Evolutionary conservation across 106 monocot species (phyloP).

Genomic region (Amphibolis antarctica): DNA sequence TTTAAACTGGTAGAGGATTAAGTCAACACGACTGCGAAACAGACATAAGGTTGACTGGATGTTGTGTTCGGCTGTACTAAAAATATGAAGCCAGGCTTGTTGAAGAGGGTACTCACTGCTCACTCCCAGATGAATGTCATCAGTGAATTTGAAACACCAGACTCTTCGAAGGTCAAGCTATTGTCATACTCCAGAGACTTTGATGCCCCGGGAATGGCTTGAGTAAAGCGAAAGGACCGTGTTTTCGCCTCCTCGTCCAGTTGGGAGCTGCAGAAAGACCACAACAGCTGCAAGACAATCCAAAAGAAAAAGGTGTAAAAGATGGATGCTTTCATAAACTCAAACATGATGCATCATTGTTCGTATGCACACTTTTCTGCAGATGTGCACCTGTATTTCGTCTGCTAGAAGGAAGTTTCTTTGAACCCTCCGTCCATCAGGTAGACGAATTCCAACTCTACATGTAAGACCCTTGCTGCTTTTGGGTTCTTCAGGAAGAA

Average conservation of each 20-base stretch:
- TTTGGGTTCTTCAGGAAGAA: slow-evolving; percentile 83
- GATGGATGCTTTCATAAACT: too few species aligned
- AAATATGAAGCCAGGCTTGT: background rate
- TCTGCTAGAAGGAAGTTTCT: slow-evolving; percentile 62
- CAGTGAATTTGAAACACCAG: slow-evolving; percentile 25
- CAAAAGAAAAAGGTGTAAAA: too few species aligned
- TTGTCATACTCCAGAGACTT: slow-evolving; percentile 13
- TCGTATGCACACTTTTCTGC: background rate
- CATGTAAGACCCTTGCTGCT: slow-evolving; percentile 42
- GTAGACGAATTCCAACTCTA: slow-evolving; percentile 76
- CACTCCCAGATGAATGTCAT: slow-evolving; percentile 20
- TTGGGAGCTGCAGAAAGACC: slow-evolving; percentile 24
- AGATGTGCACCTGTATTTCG: slow-evolving; percentile 40
- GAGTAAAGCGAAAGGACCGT: slow-evolving; percentile 14
- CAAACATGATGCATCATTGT: too few species aligned
- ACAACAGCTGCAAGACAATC: slow-evolving; percentile 17
- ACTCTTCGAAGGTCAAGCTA: slow-evolving; percentile 19
- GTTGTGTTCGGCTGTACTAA: background rate
- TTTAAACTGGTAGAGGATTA: too few species aligned
- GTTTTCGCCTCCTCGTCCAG: slow-evolving; percentile 21
- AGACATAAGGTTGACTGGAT: too few species aligned
- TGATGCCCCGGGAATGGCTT: slow-evolving; percentile 22
- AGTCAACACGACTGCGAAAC: too few species aligned
- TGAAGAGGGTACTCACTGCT: background rate
- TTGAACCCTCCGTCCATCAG: slow-evolving; percentile 64